phyloP scores from a whole-genome alignment of 441 rosid species.

The Adansonia madagascariensis region DNA sequence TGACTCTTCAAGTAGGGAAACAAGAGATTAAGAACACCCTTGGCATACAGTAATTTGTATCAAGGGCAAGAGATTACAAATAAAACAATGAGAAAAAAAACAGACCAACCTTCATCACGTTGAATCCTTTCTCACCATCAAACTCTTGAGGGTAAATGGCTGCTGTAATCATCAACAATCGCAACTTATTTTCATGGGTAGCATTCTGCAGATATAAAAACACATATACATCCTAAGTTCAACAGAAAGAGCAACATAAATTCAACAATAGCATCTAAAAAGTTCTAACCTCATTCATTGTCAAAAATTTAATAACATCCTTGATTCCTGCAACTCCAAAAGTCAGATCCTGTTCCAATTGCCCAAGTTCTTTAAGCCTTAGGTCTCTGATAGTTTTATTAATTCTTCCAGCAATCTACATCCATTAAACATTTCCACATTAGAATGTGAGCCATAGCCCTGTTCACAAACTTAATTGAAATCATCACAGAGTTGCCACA shows the following conservation, averaged over 20 bases:
- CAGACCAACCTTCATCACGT: slow-evolving; percentile 64
- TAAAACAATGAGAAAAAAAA: background rate
- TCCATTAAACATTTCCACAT: background rate
- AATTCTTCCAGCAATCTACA: slow-evolving; percentile 88
- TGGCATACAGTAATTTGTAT: background rate
- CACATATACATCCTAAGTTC: background rate
- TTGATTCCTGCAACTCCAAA: slow-evolving; percentile 32
- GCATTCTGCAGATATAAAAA: slow-evolving; percentile 55
- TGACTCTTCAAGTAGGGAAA: background rate
- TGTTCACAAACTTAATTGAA: no score
- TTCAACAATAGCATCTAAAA: background rate
- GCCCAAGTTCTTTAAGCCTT: slow-evolving; percentile 86
- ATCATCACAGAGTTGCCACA: no score
- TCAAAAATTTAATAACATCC: slow-evolving; percentile 36
- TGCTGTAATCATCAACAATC: slow-evolving; percentile 85
- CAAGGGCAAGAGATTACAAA: background rate
- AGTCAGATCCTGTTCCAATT: slow-evolving; percentile 92
- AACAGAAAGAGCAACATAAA: background rate
- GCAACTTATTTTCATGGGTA: slow-evolving; percentile 82
- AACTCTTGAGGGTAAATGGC: slow-evolving; percentile 85
- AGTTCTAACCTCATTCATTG: slow-evolving; percentile 60
- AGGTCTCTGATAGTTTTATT: slow-evolving; percentile 70
- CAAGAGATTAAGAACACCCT: background rate
- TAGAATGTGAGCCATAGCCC: no score
- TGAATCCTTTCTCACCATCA: slow-evolving; percentile 83